Conservation (phyloP, 2,329 filamentous ascomycete genomes). For the Hysterium pulicare region DNA sequence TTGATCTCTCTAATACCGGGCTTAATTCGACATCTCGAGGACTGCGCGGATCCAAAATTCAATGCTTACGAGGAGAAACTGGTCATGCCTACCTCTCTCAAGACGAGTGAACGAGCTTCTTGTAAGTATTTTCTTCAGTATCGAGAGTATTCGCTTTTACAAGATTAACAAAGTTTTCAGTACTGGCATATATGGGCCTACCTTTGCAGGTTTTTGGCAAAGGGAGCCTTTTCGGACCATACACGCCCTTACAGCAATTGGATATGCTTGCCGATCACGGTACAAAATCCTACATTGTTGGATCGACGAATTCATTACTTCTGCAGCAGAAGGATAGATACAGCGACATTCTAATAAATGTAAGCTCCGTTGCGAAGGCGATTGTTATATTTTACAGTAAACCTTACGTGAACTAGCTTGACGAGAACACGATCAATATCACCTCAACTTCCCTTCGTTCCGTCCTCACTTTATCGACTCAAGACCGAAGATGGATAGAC, state of each 20-base stretch:
- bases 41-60: constrained; percentile 91
- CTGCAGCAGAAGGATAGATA: constrained; percentile 94
- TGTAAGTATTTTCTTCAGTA: constrained; percentile 37
- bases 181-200: constrained; percentile 90
- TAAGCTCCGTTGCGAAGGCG: constrained; percentile 14
- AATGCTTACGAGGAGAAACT: constrained; percentile 75
- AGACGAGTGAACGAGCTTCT: constrained; percentile 87
- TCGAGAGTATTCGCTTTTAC: constrained; percentile 4
- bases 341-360: constrained; percentile 91
- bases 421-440: constrained; percentile 82
- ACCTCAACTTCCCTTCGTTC: constrained; percentile 73
- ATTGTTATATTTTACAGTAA: constrained; percentile 1
- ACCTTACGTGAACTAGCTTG: constrained; percentile 52
- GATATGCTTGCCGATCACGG: constrained; percentile 89
- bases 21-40: constrained; percentile 84
- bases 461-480: constrained; percentile 74
- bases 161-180: constrained; percentile 36
- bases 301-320: constrained; percentile 91
- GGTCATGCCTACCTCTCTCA: constrained; percentile 75
- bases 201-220: constrained; percentile 94
- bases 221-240: constrained; percentile 93
- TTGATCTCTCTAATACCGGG: constrained; percentile 93
- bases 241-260: constrained; percentile 92
- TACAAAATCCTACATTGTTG: constrained; percentile 96
- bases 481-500: constrained; percentile 95